Base-by-base conservation (phyloP, 2,329 filamentous ascomycete genomes). In the Pseudofabraea citricarpa region DNA sequence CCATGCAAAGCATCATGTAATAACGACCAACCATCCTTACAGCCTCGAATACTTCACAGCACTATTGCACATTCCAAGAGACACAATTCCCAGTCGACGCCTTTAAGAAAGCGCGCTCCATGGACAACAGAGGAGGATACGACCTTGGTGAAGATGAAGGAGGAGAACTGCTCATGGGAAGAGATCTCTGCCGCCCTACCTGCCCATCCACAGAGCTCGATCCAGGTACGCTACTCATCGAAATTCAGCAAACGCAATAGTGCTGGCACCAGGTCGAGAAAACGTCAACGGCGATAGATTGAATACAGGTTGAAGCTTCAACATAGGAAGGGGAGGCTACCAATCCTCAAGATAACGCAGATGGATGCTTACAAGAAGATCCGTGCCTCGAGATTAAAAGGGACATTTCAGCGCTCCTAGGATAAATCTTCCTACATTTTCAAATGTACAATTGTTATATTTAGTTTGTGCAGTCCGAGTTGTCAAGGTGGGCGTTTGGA, bases 111-210 rank as follows among this genome's bases (percentile, higher is more conserved):
- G 26, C 40, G 47, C 19, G 39, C 40, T 36, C 33, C n/a, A 45
- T 48, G 39, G 46, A 40, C 24, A 43, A 16, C 40, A 33, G 36
- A 44, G 35, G 47, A 49, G 27, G 29, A 49, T 40, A 15, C 40
- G 27, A 47, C 41, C 18, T 31, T 47, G 38, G 21, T 49, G 16
- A 44, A 46, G 23, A 44, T 47, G 22, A 49, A 41, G 38, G 29
- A 46, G 21, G 23, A 29, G 13, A 23, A 39, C 13, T 46, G 44
- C 20, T 46, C 33, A 12, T 48, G 33, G 33, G 35, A 46, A 45
- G 43, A 48, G 5, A 45, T 45, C 43, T 33, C n/a, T 35, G 38
- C 38, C 21, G 31, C 43, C 24, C 16, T 45, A 6, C 38, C 37
- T 35, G 32, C 6, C 43, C 37, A 22, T 16, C 23, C 9, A n/a